Percentiles rank a stretch among this genome's conserved stretches.
Evolutionary conservation across 768 basidiomycete species (phyloP).

Genomic region (Coprinopsis sp.): DNA sequence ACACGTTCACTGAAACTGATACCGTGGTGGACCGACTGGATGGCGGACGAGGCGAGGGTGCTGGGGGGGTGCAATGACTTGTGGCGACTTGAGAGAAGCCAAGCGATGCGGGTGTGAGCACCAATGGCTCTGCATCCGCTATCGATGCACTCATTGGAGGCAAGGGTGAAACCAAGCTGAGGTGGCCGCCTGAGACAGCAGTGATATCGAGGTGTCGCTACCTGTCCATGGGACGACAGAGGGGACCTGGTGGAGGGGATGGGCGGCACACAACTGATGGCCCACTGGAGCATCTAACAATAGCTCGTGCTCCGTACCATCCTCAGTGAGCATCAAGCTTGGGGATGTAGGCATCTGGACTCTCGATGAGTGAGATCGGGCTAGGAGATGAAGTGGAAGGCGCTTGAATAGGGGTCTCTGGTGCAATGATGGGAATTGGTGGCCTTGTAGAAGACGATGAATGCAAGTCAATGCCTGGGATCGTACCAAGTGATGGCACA

Average conservation of each 20-base stretch:
- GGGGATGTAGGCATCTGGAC: slow-evolving; percentile 2
- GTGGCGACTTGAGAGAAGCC: slow-evolving; percentile 9
- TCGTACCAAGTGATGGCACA: slow-evolving; percentile 66
- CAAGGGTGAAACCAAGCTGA: slow-evolving; percentile 24
- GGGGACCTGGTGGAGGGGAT: slow-evolving; percentile 12
- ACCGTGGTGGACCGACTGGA: background rate
- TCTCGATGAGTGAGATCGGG: slow-evolving; percentile 12
- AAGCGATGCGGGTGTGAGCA: slow-evolving; percentile 16
- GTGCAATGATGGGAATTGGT: slow-evolving; percentile 18
- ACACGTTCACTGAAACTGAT: background rate
- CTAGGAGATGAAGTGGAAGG: slow-evolving; percentile 16
- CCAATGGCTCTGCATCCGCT: background rate
- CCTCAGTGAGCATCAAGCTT: background rate
- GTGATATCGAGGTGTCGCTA: background rate
- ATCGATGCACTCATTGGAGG: slow-evolving; percentile 16
- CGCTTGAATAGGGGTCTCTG: slow-evolving; percentile 19
- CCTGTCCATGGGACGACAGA: slow-evolving; percentile 8
- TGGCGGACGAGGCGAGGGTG: background rate
- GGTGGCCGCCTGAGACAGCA: background rate
- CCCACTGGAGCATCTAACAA: background rate
- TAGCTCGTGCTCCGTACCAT: background rate
- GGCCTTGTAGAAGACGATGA: slow-evolving; percentile 26
- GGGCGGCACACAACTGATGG: slow-evolving; percentile 6
- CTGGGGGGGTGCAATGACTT: background rate
- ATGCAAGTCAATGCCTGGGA: slow-evolving; percentile 65